These are phyloP conservation scores for Jimgerdemannia flammicorona DNA, from an alignment of 192 early-diverging fungal genomes.

Conservation along the genomic window DNA sequence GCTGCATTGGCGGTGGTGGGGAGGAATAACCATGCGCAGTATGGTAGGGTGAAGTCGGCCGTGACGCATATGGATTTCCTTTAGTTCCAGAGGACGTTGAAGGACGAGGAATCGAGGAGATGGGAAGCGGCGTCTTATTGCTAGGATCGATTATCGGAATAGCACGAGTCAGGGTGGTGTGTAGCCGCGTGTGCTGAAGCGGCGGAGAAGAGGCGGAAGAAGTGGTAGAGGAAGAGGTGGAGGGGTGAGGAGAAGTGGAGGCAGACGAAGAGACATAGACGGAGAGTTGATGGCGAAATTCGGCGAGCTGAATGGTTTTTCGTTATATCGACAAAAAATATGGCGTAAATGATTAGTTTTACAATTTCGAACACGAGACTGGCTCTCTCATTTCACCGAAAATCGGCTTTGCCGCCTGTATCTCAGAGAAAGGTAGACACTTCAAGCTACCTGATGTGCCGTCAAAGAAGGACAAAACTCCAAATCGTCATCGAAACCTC, in stretches of 20 bases:
- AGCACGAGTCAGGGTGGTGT: constrained; percentile 23
- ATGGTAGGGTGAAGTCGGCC: neutral
- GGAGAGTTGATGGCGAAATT: constrained; percentile 29
- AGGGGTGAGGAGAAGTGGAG: neutral
- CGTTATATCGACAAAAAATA: neutral
- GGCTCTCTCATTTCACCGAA: too few species aligned
- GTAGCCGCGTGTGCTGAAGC: neutral
- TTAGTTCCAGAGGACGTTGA: neutral
- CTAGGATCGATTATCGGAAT: constrained; percentile 48
- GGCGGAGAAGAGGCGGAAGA: neutral
- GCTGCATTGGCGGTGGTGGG: neutral
- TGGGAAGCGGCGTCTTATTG: constrained; percentile 42
- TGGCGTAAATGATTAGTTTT: neutral
- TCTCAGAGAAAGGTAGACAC: neutral
- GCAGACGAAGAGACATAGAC: constrained; percentile 3
- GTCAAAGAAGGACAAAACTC: constrained; percentile 54
- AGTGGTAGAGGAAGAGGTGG: neutral
- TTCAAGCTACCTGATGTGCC: constrained; percentile 39
- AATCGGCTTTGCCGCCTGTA: too few species aligned
- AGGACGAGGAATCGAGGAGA: constrained; percentile 16
- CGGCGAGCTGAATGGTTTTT: constrained; percentile 30
- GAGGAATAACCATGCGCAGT: neutral
- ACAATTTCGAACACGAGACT: too few species aligned
- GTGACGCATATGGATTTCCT: neutral
- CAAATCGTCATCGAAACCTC: constrained; percentile 51